Conservation (phyloP, 768 basidiomycete species). For the Mycena capillaripes region DNA sequence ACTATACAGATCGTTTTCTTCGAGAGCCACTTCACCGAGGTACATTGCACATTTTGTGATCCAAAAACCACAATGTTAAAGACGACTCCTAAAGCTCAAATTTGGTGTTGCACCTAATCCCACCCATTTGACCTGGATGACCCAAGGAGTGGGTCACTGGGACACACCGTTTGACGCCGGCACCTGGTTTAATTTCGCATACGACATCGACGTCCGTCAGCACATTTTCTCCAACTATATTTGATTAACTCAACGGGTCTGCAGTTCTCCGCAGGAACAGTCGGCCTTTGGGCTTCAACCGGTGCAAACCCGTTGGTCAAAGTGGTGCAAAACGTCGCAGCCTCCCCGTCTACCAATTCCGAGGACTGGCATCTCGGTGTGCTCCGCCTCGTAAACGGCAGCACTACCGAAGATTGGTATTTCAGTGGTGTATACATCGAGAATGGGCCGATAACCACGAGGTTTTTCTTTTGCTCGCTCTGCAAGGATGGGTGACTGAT, state of each 20-base stretch:
- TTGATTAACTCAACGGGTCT: background rate
- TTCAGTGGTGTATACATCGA: slow-evolving; percentile 75
- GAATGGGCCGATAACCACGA: slow-evolving; percentile 67
- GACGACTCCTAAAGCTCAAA: slow-evolving; percentile 56
- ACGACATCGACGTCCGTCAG: slow-evolving; percentile 68
- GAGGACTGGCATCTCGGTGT: slow-evolving; percentile 75
- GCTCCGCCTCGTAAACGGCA: slow-evolving; percentile 62
- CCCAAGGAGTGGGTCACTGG: slow-evolving; percentile 62
- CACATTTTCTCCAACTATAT: background rate
- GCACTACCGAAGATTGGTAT: slow-evolving; percentile 66
- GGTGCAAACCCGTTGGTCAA: slow-evolving; percentile 61
- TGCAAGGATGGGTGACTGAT: too few relatives aligned
- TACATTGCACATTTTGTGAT: slow-evolving; percentile 27
- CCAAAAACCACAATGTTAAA: background rate
- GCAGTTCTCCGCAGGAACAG: slow-evolving; percentile 66
- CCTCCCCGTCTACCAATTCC: slow-evolving; percentile 69
- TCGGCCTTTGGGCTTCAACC: slow-evolving; percentile 72
- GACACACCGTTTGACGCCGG: slow-evolving; percentile 63
- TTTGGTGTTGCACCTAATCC: slow-evolving; percentile 66
- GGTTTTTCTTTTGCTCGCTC: too few relatives aligned
- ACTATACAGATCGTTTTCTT: slow-evolving; percentile 61
- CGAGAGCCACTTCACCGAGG: slow-evolving; percentile 75
- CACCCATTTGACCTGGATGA: slow-evolving; percentile 67
- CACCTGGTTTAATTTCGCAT: slow-evolving; percentile 77
- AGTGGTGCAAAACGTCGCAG: slow-evolving; percentile 62